Base-by-base conservation (phyloP, 208 protist species). In the Zelonia costaricensis region DNA sequence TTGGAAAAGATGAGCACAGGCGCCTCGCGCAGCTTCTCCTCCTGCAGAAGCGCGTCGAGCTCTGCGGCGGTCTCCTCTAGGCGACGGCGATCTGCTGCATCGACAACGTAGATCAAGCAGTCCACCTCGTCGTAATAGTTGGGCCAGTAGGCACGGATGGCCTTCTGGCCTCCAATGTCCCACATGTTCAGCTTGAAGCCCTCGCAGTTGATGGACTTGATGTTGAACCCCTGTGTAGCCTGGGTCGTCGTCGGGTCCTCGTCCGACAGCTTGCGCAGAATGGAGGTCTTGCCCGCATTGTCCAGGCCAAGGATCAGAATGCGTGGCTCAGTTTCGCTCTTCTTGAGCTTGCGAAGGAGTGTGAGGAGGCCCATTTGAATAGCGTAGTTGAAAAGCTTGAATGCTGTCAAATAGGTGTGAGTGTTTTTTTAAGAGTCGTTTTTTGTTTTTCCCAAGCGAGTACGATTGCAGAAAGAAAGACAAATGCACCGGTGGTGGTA, bases 241-340 rank as follows among this genome's bases (percentile, higher is more conserved):
- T 95, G 97, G 23, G 98, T 98, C 9, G 94, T 89, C 1, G 84
- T 92, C 12, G 97, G 94, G 59, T 99, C 97, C 63, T 99, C 98
- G 44, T 98, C 88, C 36, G 88, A 90, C 9, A 99, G 84, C 68
- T 96, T 92, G 49, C 97, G 95, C 18, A 99, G 76, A 60, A 98
- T 98, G 7, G 98, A 99, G 0, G 98, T 99, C 76, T 99, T 99
- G 5, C 97, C 97, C 15, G 99, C 99, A 69, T 99, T 99, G 75
- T 99, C 98, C 16, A 99, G 87, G 1, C 97, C 98, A 22, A 99
- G 73, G 76, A 99, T 94, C 4, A 99, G 76, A 52, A 99, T 90
- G 8, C 96, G 89, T 33, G 97, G 85, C 76, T 98, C 93, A 35
- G 93, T 94, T 39, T 98, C 93, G 52, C 80, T 94, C 75, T 94